A percentile compares a stretch with the other conserved stretches of the same genome.
Conservation (phyloP, 768 basidiomycete species). For the Boletales sp. region DNA sequence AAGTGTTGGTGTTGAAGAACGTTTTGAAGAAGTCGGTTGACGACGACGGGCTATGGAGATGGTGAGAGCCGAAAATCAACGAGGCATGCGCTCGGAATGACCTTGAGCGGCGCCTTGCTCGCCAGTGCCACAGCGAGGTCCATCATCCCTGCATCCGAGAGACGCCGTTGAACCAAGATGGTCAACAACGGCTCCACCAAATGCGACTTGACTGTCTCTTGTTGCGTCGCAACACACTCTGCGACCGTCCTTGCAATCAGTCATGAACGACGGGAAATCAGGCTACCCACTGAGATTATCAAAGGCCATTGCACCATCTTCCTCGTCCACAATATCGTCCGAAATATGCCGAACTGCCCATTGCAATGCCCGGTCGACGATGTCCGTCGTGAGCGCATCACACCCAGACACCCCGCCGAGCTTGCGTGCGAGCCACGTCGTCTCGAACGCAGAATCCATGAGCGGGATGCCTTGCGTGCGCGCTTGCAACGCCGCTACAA, state of each 20-base stretch:
- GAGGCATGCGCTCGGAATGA: slow-evolving; percentile 24
- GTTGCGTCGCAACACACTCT: slow-evolving; percentile 14
- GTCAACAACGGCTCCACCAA: slow-evolving; percentile 70
- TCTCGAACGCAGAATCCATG: slow-evolving; percentile 27
- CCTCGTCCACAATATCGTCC: slow-evolving; percentile 26
- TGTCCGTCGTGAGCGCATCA: slow-evolving; percentile 20
- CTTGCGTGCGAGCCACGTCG: slow-evolving; percentile 31
- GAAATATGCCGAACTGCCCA: slow-evolving; percentile 51
- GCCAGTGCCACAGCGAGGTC: slow-evolving; percentile 43
- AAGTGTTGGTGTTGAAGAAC: slow-evolving; percentile 70
- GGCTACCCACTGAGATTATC: slow-evolving; percentile 37
- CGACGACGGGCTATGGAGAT: slow-evolving; percentile 50
- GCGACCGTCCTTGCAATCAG: background rate
- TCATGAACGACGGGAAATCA: background rate
- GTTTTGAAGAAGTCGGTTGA: slow-evolving; percentile 74
- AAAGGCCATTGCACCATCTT: slow-evolving; percentile 21
- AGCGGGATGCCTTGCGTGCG: slow-evolving; percentile 25
- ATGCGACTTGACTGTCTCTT: slow-evolving; percentile 41
- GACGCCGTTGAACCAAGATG: slow-evolving; percentile 56
- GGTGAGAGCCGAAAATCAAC: background rate
- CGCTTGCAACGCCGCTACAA: slow-evolving; percentile 22
- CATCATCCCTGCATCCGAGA: slow-evolving; percentile 42
- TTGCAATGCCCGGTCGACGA: slow-evolving; percentile 48
- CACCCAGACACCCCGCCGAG: slow-evolving; percentile 24
- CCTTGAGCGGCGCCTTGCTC: slow-evolving; percentile 56